These are phyloP conservation scores for Phylloporus arenicola DNA, from an alignment of 768 basidiomycete genomes.

Conservation along the genomic window DNA sequence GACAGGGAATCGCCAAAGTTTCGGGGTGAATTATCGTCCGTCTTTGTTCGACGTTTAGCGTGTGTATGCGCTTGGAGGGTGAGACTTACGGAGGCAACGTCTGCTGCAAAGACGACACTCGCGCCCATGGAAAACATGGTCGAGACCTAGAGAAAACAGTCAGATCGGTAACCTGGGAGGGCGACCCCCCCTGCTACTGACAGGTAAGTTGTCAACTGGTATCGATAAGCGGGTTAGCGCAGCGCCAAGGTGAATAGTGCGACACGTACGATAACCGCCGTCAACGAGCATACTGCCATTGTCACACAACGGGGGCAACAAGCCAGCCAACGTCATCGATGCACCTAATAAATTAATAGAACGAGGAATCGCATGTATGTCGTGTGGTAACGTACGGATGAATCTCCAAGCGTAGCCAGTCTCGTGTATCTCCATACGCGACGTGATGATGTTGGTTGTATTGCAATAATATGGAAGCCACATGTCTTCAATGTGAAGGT, in stretches of 20 bases:
- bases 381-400: conserved; percentile 52
- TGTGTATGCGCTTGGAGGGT: not conserved
- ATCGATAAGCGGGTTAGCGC: conserved; percentile 2
- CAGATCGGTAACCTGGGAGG: not conserved
- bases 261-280: conserved; percentile 74
- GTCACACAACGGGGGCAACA: conserved; percentile 91
- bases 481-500: conserved; percentile 95
- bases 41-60: conserved; percentile 23
- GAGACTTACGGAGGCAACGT: conserved; percentile 79
- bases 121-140: conserved; percentile 92
- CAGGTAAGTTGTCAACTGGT: conserved; percentile 85
- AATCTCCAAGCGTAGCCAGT: conserved; percentile 98
- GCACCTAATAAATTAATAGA: conserved; percentile 52
- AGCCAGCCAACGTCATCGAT: conserved; percentile 95
- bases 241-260: not conserved
- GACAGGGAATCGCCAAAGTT: conserved; percentile 94
- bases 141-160: conserved; percentile 55
- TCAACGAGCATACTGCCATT: conserved; percentile 91
- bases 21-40: conserved; percentile 93
- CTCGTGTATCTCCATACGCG: conserved; percentile 95
- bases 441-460: conserved; percentile 94
- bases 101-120: conserved; percentile 83
- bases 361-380: not conserved
- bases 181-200: conserved; percentile 29
- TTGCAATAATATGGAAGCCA: conserved; percentile 99